Percentiles rank a stretch among this genome's conserved stretches.
These are phyloP conservation scores for Wickerhamiella domercqiae DNA, from an alignment of 805 yeast genomes.

Conservation along the genomic window DNA sequence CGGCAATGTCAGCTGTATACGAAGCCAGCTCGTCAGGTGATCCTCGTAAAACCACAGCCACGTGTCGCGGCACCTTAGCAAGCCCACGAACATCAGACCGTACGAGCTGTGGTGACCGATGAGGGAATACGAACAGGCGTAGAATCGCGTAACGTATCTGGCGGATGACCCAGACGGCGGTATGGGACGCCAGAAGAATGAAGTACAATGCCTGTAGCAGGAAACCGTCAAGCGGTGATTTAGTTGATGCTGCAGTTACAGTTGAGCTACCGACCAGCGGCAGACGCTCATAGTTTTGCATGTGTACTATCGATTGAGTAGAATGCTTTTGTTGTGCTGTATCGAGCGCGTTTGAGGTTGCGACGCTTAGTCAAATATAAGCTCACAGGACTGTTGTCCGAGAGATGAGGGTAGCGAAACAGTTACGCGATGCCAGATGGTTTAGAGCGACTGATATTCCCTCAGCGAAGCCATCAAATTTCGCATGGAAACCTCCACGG, in stretches of 20 bases:
- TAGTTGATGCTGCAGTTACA: too few relatives aligned
- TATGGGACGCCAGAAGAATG: conserved; percentile 6
- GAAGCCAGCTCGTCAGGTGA: conserved; percentile 26
- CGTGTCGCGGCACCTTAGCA: conserved; percentile 57
- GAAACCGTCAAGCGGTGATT: too few relatives aligned
- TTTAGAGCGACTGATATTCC: conserved; percentile 76
- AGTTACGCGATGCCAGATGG: too few relatives aligned
- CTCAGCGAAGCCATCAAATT: conserved; percentile 45
- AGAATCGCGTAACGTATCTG: conserved; percentile 11
- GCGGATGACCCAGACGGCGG: conserved; percentile 8
- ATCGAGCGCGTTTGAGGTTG: too few relatives aligned
- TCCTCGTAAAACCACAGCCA: conserved; percentile 49
- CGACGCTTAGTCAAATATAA: too few relatives aligned
- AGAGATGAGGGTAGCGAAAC: too few relatives aligned
- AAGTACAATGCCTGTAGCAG: conserved; percentile 10
- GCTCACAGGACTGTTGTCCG: too few relatives aligned
- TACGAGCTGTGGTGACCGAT: conserved; percentile 61
- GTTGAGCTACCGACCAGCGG: too few relatives aligned
- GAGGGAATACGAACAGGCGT: conserved; percentile 15
- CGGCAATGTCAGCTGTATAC: conserved; percentile 58
- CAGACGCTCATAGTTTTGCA: too few relatives aligned
- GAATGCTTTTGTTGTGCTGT: too few relatives aligned
- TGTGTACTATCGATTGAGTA: too few relatives aligned
- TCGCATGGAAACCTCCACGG: conserved; percentile 34
- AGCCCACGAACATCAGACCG: conserved; percentile 65